These are phyloP conservation scores for Mycena haematopus DNA, from an alignment of 768 basidiomycete species.

Conservation along the genomic window DNA sequence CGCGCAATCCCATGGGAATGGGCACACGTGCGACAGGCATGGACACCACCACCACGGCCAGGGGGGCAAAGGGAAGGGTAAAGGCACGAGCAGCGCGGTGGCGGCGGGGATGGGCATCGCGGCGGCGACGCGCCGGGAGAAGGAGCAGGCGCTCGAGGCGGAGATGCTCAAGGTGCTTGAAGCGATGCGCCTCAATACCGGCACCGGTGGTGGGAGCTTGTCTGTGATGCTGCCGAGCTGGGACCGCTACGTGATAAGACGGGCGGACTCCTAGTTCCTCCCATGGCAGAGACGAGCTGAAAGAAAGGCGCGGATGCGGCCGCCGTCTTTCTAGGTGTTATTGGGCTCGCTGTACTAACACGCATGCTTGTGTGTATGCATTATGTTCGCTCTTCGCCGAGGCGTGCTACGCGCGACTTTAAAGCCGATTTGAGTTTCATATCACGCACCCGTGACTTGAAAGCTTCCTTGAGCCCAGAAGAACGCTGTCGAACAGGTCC, in stretches of 20 bases:
- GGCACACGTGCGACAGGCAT: background rate
- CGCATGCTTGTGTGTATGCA: slow-evolving; percentile 8
- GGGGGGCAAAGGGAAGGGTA: slow-evolving; percentile 36
- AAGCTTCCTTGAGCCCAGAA: background rate
- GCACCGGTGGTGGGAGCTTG: background rate
- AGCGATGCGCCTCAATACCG: slow-evolving; percentile 18
- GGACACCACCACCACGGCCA: slow-evolving; percentile 1
- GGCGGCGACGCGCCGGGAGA: slow-evolving; percentile 35
- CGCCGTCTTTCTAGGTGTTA: background rate
- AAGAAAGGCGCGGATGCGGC: background rate
- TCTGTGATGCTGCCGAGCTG: slow-evolving; percentile 63
- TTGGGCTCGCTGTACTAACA: slow-evolving; percentile 19
- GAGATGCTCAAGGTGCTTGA: slow-evolving; percentile 40
- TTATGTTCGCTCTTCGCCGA: background rate
- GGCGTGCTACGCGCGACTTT: background rate
- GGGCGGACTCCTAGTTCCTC: slow-evolving; percentile 30
- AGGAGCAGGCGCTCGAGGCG: slow-evolving; percentile 42
- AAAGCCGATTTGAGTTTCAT: background rate
- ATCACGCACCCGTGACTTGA: slow-evolving; percentile 21
- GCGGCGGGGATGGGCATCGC: slow-evolving; percentile 34
- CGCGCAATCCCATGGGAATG: slow-evolving; percentile 17
- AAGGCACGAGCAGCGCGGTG: slow-evolving; percentile 33
- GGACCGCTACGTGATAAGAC: slow-evolving; percentile 67
- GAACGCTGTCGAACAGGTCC: background rate
- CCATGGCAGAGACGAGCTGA: background rate